Base-by-base conservation (phyloP, 176 grass and related monocot species). In the Zizania latifolia region DNA sequence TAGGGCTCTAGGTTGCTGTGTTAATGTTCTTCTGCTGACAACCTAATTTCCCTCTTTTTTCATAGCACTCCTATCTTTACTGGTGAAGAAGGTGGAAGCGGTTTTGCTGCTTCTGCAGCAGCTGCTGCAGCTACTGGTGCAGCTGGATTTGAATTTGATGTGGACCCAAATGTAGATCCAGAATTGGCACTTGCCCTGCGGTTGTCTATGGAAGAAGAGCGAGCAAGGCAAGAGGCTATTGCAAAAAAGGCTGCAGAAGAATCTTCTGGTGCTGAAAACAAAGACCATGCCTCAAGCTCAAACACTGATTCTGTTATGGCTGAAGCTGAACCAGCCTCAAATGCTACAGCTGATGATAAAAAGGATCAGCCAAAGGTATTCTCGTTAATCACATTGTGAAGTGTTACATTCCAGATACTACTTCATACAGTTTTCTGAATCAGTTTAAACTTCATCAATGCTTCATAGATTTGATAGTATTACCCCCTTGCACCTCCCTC, bases 161-260 rank as follows among this genome's bases (percentile, higher is more conserved):
- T 99, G 35, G 96, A 99, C 82, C 96, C 96, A 64, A 99, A 99
- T 86, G 51, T 90, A 40, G 96, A 99, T 76, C 96, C 96, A 27
- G 96, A 99, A 32, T 82, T 99, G 79, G 96, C 89, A 24, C 82
- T 99, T 32, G 96, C 96, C 12, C 77, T 99, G 53, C 85, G 96
- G 45, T 77, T 99, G 46, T 99, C 96, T 51, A 99, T 99, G 96
- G 96, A 99, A 81, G 96, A 99, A 71, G 96, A 99, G 71, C 78
- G 96, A 51, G 96, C 92, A 53, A 89, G 96, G 56, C 96, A 92
- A 79, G 96, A 99, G 43, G 89, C 96, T 53, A 88, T 90, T 64
- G 85, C 88, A 0, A 94, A 91, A 71, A 94, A 86, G 68, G 82
- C 92, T 33, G 70, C 88, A 40, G 88, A 94, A 59, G 88, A 91